Conservation (phyloP, 306 rosid genomes). For the Heteromeles arbutifolia region DNA sequence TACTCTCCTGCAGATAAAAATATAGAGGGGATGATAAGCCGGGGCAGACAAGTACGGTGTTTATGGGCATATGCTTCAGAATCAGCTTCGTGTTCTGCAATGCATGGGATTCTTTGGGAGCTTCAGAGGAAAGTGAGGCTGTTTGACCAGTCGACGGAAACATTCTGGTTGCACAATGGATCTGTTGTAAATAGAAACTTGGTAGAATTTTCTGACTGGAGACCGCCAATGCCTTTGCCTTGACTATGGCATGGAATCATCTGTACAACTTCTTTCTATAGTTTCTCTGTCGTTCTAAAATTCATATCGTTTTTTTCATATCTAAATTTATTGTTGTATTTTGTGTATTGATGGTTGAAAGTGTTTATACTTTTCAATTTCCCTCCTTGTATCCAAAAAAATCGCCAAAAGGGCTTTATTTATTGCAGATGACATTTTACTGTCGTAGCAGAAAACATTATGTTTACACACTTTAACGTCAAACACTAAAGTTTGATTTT, state of each 20-base stretch:
- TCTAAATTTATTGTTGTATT: background rate
- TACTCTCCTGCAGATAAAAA: slow-evolving; percentile 38
- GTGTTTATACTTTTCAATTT: no score
- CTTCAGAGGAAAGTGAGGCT: slow-evolving; percentile 86
- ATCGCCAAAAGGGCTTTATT: no score
- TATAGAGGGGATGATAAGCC: slow-evolving; percentile 63
- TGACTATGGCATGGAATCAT: slow-evolving; percentile 27
- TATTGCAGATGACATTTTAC: no score
- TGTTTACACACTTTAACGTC: no score
- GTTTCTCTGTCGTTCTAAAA: background rate
- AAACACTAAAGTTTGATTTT: no score
- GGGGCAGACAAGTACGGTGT: slow-evolving; percentile 70
- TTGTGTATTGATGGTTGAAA: background rate
- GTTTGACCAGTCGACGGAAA: slow-evolving; percentile 88
- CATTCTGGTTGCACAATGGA: slow-evolving; percentile 90
- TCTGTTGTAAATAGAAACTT: slow-evolving; percentile 65
- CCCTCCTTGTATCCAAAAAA: no score
- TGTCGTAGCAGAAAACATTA: rapidly evolving
- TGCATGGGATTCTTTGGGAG: slow-evolving; percentile 88
- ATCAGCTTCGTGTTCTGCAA: slow-evolving; percentile 75
- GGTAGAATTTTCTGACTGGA: slow-evolving; percentile 71
- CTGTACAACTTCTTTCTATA: slow-evolving; percentile 13
- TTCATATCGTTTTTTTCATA: background rate
- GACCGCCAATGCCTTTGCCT: slow-evolving; percentile 68
- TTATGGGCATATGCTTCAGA: slow-evolving; percentile 63